Evolutionary conservation across 257 asterid genomes (phyloP).

Genomic region (Nicotiana otophora): DNA sequence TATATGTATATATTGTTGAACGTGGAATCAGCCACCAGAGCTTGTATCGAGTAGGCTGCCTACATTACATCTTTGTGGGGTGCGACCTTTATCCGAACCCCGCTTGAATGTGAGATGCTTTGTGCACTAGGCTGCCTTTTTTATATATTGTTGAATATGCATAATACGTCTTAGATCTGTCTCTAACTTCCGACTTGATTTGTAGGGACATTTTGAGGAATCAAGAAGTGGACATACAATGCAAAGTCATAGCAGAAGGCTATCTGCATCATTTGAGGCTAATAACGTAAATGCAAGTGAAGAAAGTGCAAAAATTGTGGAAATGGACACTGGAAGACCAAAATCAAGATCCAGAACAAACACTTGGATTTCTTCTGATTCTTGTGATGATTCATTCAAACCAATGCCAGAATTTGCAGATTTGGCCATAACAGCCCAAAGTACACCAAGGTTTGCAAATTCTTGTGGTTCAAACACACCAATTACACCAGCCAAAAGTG

Average conservation of each 20-base stretch:
- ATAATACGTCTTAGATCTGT: background rate
- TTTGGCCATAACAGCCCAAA: constrained; percentile 33
- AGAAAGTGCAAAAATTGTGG: constrained; percentile 72
- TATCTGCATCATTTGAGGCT: constrained; percentile 42
- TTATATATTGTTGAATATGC: too few species aligned
- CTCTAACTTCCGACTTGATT: background rate
- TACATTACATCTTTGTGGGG: too few species aligned
- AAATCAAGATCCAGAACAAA: constrained; percentile 48
- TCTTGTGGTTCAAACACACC: constrained; percentile 26
- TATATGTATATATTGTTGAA: too few species aligned
- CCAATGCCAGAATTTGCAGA: constrained; percentile 3
- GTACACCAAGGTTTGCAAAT: constrained; percentile 56
- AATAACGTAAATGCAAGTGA: constrained; percentile 25
- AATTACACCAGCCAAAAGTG: constrained; percentile 43
- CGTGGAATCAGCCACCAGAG: too few species aligned
- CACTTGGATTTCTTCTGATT: constrained; percentile 28
- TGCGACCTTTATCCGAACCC: too few species aligned
- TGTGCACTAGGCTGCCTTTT: too few species aligned
- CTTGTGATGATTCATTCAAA: constrained; percentile 28
- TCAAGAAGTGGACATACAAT: constrained; percentile 23
- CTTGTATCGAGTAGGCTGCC: too few species aligned
- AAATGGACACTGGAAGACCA: constrained; percentile 65
- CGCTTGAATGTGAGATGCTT: too few species aligned
- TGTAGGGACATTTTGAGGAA: constrained; percentile 40
- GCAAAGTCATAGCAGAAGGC: constrained; percentile 40